Percentiles rank a stretch among this genome's conserved stretches.
These are phyloP conservation scores for Cytidiella melzeri DNA, from an alignment of 768 basidiomycete genomes.

Conservation along the genomic window DNA sequence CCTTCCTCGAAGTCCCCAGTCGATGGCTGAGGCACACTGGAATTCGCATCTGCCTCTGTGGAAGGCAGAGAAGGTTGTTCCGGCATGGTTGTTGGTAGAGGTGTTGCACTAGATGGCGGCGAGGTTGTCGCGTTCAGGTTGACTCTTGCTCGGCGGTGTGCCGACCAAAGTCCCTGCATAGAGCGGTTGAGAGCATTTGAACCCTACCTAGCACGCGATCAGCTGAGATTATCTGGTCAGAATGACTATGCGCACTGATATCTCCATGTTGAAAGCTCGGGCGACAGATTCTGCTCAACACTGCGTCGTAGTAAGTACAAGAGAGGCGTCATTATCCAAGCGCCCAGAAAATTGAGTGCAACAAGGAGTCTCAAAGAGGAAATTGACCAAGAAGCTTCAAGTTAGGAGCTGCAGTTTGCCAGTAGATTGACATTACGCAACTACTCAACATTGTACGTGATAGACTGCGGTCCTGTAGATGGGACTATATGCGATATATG, in stretches of 20 bases:
- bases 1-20: slow-evolving; percentile 1
- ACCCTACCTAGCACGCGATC: slow-evolving; percentile 43
- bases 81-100: background rate
- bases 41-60: background rate
- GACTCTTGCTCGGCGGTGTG: slow-evolving; percentile 55
- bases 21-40: background rate
- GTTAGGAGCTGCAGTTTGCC: too few species aligned
- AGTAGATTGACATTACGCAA: too few species aligned
- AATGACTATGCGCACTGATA: background rate
- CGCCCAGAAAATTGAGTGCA: too few species aligned
- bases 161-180: slow-evolving; percentile 76
- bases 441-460: too few species aligned
- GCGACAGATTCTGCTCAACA: background rate
- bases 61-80: background rate
- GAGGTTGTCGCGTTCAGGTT: slow-evolving; percentile 49
- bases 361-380: too few species aligned
- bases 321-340: too few species aligned
- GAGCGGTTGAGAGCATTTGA: slow-evolving; percentile 71
- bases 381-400: too few species aligned
- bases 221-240: background rate
- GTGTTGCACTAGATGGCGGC: slow-evolving; percentile 1
- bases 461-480: too few species aligned
- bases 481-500: background rate
- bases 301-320: background rate
- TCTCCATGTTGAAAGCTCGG: slow-evolving; percentile 1